phyloP scores from a whole-genome alignment of 2,329 filamentous ascomycete species.

The Stagonosporopsis vannaccii region DNA sequence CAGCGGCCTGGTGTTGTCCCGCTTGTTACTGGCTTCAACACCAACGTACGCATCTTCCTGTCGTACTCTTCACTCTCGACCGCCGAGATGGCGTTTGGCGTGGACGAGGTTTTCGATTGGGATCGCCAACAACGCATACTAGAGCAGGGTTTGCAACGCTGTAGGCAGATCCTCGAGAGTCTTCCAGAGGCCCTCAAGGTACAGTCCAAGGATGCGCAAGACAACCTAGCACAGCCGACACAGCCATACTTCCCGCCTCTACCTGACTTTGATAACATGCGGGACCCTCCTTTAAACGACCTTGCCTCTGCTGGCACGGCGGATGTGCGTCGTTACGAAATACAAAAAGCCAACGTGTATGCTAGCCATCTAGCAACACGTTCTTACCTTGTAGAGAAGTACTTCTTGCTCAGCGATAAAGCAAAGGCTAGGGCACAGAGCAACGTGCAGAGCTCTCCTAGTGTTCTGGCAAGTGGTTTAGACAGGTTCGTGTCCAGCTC shows the following conservation, averaged over 20 bases:
- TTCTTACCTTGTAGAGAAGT: conserved; percentile 86
- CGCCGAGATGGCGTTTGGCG: conserved; percentile 83
- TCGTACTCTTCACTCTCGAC: conserved; percentile 81
- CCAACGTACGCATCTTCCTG: conserved; percentile 77
- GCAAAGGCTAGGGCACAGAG: conserved; percentile 56
- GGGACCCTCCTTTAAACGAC: conserved; percentile 33
- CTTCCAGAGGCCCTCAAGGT: conserved; percentile 75
- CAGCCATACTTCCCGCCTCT: conserved; percentile 48
- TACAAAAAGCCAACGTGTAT: conserved; percentile 91
- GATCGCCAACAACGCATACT: conserved; percentile 77
- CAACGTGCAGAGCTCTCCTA: conserved; percentile 45
- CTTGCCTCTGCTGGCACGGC: conserved; percentile 38
- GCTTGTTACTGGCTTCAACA: conserved; percentile 79
- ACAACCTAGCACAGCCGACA: conserved; percentile 35
- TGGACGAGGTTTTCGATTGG: conserved; percentile 77
- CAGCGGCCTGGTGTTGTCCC: conserved; percentile 75
- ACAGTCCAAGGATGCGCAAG: conserved; percentile 52
- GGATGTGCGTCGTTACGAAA: conserved; percentile 69
- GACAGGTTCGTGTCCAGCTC: conserved; percentile 36
- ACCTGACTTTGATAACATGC: conserved; percentile 43
- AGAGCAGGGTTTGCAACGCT: conserved; percentile 72
- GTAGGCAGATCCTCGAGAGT: conserved; percentile 71
- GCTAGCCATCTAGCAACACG: conserved; percentile 81
- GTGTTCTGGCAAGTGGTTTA: conserved; percentile 35
- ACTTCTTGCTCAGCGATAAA: conserved; percentile 77